Evolutionary conservation across 208 protist genomes (phyloP).

Genomic region (Trypanosoma conorhini): DNA sequence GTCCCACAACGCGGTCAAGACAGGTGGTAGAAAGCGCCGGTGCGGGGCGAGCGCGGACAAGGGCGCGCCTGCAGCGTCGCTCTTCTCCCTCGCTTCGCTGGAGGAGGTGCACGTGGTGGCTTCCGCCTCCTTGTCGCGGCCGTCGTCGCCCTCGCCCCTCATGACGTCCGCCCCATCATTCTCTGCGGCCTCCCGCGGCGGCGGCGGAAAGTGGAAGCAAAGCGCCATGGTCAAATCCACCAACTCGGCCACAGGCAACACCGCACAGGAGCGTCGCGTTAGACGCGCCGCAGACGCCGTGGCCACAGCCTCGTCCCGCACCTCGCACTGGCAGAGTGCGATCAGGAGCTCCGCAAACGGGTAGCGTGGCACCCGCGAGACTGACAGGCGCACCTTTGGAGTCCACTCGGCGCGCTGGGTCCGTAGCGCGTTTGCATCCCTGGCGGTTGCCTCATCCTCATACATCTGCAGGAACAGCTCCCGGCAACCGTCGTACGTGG

Average conservation of each 20-base stretch:
- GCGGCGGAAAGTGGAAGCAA: constrained; percentile 41
- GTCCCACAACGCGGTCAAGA: constrained; percentile 70
- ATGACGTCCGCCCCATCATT: not conserved
- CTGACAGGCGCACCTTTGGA: constrained; percentile 42
- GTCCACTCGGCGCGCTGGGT: constrained; percentile 41
- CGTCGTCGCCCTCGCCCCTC: not conserved
- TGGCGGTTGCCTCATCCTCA: constrained; percentile 17
- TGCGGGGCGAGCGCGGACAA: constrained; percentile 7
- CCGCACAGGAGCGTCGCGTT: constrained; percentile 37
- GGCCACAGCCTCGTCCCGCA: constrained; percentile 48
- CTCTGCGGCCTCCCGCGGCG: not conserved
- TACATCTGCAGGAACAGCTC: constrained; percentile 73
- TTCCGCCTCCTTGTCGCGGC: not conserved
- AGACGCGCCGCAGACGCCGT: constrained; percentile 43
- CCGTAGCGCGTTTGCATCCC: constrained; percentile 1
- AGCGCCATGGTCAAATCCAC: constrained; percentile 58
- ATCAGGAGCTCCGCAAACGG: constrained; percentile 59
- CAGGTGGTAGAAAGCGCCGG: constrained; percentile 34
- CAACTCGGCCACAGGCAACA: constrained; percentile 39
- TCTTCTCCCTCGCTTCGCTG: not conserved
- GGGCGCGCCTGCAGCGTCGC: not conserved
- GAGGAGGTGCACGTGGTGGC: not conserved
- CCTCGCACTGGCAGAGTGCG: constrained; percentile 35
- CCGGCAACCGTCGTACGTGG: constrained; percentile 74
- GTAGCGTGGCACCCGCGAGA: constrained; percentile 43